These are phyloP conservation scores for Citrus trifoliata DNA, from an alignment of 345 rosid species.

Conservation along the genomic window DNA sequence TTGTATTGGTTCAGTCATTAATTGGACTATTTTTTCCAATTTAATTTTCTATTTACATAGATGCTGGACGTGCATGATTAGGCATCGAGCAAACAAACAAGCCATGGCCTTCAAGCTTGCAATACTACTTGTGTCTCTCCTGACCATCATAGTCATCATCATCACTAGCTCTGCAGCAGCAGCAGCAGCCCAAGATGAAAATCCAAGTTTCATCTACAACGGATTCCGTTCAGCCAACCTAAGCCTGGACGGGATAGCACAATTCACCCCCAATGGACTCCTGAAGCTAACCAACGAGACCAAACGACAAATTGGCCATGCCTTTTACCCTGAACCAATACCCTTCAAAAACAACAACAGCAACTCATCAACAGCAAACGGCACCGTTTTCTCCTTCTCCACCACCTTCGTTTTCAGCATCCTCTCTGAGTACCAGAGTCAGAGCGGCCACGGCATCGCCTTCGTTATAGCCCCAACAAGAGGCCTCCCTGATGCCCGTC, in stretches of 20 bases:
- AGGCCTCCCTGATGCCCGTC: conserved; percentile 30
- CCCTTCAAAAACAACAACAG: conserved; percentile 25
- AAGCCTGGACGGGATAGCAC: conserved; percentile 40
- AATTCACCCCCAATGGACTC: conserved; percentile 33
- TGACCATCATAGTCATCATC: not conserved
- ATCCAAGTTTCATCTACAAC: conserved; percentile 23
- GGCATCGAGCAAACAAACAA: too few relatives aligned
- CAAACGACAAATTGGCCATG: conserved; percentile 31
- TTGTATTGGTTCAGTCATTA: too few relatives aligned
- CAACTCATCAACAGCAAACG: conserved; percentile 26
- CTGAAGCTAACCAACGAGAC: conserved; percentile 42
- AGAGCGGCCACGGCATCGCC: conserved; percentile 53
- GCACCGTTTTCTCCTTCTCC: conserved; percentile 40
- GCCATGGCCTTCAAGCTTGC: conserved; percentile 21
- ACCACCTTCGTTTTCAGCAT: conserved; percentile 60
- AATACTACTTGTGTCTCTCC: not conserved
- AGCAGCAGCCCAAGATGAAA: not conserved
- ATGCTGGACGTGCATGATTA: not conserved
- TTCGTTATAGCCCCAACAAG: conserved; percentile 52
- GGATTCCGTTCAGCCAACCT: conserved; percentile 34
- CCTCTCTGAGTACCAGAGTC: conserved; percentile 19
- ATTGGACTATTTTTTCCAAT: too few relatives aligned
- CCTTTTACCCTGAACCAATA: conserved; percentile 36
- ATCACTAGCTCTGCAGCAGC: not conserved
- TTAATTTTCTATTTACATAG: too few relatives aligned